Conservation (phyloP, 73 alveolate species). For the Blepharisma stoltei region DNA sequence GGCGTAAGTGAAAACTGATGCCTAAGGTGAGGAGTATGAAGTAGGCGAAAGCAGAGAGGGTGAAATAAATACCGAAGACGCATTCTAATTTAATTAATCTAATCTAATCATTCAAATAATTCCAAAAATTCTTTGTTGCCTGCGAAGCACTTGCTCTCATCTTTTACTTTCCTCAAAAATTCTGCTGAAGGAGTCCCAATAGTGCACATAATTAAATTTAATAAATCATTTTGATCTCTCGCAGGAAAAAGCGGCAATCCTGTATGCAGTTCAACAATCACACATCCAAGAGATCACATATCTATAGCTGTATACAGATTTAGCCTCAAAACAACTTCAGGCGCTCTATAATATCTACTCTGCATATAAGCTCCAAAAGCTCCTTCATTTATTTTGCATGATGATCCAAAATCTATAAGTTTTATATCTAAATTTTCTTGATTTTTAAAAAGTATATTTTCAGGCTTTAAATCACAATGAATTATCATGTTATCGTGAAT, state of each 20-base stretch:
- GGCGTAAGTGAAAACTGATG: too few relatives aligned
- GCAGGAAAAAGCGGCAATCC: not conserved
- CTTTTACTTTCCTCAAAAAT: not conserved
- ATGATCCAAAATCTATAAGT: not conserved
- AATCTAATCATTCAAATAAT: too few relatives aligned
- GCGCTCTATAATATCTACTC: slow-evolving; percentile 3
- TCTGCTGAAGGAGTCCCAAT: not conserved
- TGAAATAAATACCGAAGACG: too few relatives aligned
- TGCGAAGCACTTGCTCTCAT: slow-evolving; percentile 35
- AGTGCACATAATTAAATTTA: not conserved
- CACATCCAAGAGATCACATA: not conserved
- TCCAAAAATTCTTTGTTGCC: too few relatives aligned
- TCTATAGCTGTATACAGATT: not conserved
- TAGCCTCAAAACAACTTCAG: not conserved
- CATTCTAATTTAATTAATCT: too few relatives aligned
- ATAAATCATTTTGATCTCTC: not conserved
- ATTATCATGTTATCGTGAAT: not conserved
- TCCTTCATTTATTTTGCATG: not conserved
- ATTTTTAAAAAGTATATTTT: not conserved
- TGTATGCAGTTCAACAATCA: not conserved
- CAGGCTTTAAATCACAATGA: slow-evolving; percentile 13
- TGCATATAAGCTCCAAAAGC: not conserved
- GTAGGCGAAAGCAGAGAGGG: too few relatives aligned
- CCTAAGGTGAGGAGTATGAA: too few relatives aligned
- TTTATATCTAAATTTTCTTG: not conserved